A percentile compares a stretch with the other conserved stretches of the same genome.
Conservation (phyloP, 306 rosid species). For the Sechiopsis laciniata region DNA sequence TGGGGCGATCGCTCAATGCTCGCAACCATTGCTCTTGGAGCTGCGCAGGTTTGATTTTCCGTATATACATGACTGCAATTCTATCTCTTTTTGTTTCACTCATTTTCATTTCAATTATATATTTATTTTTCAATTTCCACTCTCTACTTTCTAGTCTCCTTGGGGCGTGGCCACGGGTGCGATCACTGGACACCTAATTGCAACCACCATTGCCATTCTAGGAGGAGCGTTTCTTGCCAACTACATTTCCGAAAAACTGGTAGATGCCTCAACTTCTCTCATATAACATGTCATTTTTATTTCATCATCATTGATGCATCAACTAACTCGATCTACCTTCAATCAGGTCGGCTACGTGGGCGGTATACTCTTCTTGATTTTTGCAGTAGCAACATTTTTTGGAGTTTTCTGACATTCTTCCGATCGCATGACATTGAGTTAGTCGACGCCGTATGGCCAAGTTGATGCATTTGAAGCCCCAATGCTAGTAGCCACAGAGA, state of each 20-base stretch:
- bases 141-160: constrained; percentile 79
- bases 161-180: constrained; percentile 99
- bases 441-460: not conserved
- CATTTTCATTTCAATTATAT: constrained; percentile 11
- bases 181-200: constrained; percentile 74
- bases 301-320: not conserved
- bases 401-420: constrained; percentile 54
- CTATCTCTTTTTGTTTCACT: not conserved
- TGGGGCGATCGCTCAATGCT: constrained; percentile 99
- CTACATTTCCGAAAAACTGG: constrained; percentile 83
- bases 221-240: constrained; percentile 94
- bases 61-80: constrained; percentile 4
- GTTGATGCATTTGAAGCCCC: not conserved
- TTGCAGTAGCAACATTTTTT: constrained; percentile 78
- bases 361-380: constrained; percentile 72
- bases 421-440: not conserved
- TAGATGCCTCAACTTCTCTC: constrained; percentile 19
- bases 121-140: constrained; percentile 22
- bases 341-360: constrained; percentile 90
- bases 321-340: constrained; percentile 27
- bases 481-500: constrained; percentile 3
- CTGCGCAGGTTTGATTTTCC: constrained; percentile 72
- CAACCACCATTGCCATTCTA: constrained; percentile 66
- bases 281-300: not conserved
- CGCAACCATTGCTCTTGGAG: constrained; percentile 91